phyloP scores from a whole-genome alignment of 2,329 filamentous ascomycete genomes.

The Fusarium sp. region DNA sequence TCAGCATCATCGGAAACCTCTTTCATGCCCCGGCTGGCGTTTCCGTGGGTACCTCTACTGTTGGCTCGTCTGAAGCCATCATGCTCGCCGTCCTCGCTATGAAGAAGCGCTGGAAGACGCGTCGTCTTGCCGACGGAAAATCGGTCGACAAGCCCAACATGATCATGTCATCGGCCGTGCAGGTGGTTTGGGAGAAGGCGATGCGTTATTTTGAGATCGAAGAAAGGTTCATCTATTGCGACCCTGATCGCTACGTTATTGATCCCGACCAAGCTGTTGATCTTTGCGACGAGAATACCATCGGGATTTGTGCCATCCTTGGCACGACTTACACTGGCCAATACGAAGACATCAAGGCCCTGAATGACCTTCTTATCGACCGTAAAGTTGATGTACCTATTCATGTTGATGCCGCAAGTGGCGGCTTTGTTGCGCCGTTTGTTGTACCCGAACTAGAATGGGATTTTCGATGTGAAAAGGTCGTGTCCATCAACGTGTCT shows the following conservation, averaged over 20 bases:
- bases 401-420: conserved; percentile 92
- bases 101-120: conserved; percentile 94
- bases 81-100: conserved; percentile 87
- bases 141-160: conserved; percentile 85
- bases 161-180: conserved; percentile 94
- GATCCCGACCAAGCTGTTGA: conserved; percentile 70
- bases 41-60: conserved; percentile 85
- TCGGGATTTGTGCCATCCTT: conserved; percentile 91
- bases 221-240: conserved; percentile 80
- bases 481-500: conserved; percentile 93
- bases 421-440: conserved; percentile 94
- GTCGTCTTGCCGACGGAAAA: conserved; percentile 84
- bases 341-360: conserved; percentile 92
- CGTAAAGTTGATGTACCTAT: conserved; percentile 84
- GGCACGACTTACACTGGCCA: conserved; percentile 96
- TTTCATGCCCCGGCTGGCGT: conserved; percentile 82
- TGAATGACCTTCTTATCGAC: conserved; percentile 87
- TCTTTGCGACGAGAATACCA: conserved; percentile 75
- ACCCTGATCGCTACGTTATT: conserved; percentile 69
- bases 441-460: conserved; percentile 85
- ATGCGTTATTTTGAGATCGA: conserved; percentile 91
- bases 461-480: conserved; percentile 91
- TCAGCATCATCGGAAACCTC: conserved; percentile 88
- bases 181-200: conserved; percentile 97
- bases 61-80: conserved; percentile 90